phyloP scores from a whole-genome alignment of 2,329 filamentous ascomycete species.

The Polytolypa hystricis region DNA sequence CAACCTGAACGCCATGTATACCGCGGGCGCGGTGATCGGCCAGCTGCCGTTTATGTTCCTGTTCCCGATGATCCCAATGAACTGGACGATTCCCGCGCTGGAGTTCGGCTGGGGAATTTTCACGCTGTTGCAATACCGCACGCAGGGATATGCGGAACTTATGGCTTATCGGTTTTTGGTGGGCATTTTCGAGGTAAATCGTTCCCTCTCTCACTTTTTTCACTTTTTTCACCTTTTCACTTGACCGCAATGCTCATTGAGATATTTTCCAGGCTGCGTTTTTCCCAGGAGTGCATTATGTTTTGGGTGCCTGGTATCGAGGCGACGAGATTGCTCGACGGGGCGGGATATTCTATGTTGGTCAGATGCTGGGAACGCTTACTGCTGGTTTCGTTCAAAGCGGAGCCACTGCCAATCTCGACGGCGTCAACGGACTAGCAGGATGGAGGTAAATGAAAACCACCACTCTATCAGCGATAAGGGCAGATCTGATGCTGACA shows the following conservation, averaged over 20 bases:
- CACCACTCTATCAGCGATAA: not conserved
- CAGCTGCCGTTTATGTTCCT: constrained; percentile 44
- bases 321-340: constrained; percentile 38
- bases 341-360: constrained; percentile 43
- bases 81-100: constrained; percentile 41
- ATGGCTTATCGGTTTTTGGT: constrained; percentile 45
- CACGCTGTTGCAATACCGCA: constrained; percentile 45
- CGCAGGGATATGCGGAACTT: constrained; percentile 39
- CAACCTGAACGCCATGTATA: constrained; percentile 45
- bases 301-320: constrained; percentile 40
- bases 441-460: constrained; percentile 29
- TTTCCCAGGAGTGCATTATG: constrained; percentile 29
- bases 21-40: constrained; percentile 40
- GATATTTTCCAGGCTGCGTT: constrained; percentile 24
- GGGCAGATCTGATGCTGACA: not conserved
- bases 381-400: constrained; percentile 43
- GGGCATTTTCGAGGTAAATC: constrained; percentile 42
- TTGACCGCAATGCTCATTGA: too few species aligned
- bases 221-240: too few species aligned
- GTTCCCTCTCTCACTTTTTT: too few species aligned
- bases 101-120: constrained; percentile 47
- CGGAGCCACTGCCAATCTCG: constrained; percentile 29
- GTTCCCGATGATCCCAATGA: constrained; percentile 37
- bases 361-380: constrained; percentile 41
- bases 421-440: constrained; percentile 36